These are phyloP conservation scores for Blepharisma japonicum DNA, from an alignment of 73 alveolate genomes.

Conservation along the genomic window DNA sequence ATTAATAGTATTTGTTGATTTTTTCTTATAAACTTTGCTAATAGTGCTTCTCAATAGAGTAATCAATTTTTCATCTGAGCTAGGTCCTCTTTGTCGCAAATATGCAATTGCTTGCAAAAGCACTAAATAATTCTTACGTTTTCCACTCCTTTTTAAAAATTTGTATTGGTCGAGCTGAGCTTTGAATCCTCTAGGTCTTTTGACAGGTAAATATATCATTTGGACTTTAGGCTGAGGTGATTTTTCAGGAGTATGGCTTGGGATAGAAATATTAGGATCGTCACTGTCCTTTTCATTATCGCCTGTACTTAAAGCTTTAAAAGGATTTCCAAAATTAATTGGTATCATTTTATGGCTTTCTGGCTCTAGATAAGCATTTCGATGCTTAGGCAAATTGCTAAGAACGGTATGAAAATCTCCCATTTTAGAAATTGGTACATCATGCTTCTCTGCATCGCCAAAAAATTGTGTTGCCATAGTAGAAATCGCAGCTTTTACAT, in stretches of 20 bases:
- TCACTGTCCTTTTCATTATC: not conserved
- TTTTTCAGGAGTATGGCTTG: not conserved
- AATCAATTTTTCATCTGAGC: conserved; percentile 17
- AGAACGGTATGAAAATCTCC: conserved; percentile 5
- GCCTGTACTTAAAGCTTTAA: not conserved
- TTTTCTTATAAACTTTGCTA: not conserved
- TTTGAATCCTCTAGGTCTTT: conserved; percentile 13
- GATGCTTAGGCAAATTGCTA: not conserved
- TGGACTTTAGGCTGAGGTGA: conserved; percentile 20
- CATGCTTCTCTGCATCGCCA: conserved; percentile 22
- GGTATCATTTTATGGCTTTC: conserved; percentile 2
- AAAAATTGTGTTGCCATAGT: not conserved
- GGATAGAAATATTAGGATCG: conserved; percentile 25
- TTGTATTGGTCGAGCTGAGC: not conserved
- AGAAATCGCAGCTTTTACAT: conserved; percentile 3
- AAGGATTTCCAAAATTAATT: conserved; percentile 25
- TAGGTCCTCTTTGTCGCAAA: conserved; percentile 3
- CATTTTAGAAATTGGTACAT: conserved; percentile 15
- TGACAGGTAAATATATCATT: conserved; percentile 13
- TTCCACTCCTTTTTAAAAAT: conserved; percentile 6
- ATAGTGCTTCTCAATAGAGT: conserved; percentile 6
- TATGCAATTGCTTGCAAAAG: not conserved
- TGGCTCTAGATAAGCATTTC: conserved; percentile 30
- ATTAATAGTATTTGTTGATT: not conserved
- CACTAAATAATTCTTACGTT: conserved; percentile 23